A percentile compares a stretch with the other conserved stretches of the same genome.
phyloP scores from a whole-genome alignment of 768 basidiomycete species.

The Infundibulicybe gibba region DNA sequence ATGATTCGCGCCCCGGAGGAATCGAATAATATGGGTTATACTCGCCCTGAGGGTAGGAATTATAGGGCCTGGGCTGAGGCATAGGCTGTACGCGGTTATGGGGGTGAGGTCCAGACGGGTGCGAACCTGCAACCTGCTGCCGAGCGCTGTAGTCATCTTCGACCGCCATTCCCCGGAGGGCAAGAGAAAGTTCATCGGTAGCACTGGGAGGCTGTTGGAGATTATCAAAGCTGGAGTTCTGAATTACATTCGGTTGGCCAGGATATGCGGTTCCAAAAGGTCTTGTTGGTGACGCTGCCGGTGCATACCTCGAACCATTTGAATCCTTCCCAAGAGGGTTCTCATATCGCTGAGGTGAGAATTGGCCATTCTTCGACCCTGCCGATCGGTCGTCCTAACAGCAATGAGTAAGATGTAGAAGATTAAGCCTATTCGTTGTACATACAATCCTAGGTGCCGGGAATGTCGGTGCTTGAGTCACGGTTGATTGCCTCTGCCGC shows the following conservation, averaged over 20 bases:
- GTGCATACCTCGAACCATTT: conserved; percentile 34
- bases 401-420: conserved; percentile 12
- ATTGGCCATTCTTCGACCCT: conserved; percentile 41
- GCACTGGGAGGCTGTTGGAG: conserved; percentile 33
- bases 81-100: conserved; percentile 37
- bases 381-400: conserved; percentile 43
- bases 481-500: conserved; percentile 41
- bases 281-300: conserved; percentile 43
- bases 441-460: conserved; percentile 38
- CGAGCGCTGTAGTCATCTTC: conserved; percentile 21
- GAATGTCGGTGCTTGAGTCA: conserved; percentile 32
- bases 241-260: conserved; percentile 6
- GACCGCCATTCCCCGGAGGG: conserved; percentile 45
- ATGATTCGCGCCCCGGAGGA: conserved; percentile 44
- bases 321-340: conserved; percentile 37
- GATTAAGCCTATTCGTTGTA: conserved; percentile 5
- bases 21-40: conserved; percentile 58
- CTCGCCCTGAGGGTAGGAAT: conserved; percentile 49
- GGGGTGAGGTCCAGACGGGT: conserved; percentile 14
- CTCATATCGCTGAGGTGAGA: conserved; percentile 55
- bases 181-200: conserved; percentile 52
- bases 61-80: conserved; percentile 45
- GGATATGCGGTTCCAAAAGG: conserved; percentile 26
- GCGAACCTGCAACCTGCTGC: background rate
- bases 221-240: conserved; percentile 11